phyloP scores from a whole-genome alignment of 805 yeast genomes.

The Lipomyces mesembrius region DNA sequence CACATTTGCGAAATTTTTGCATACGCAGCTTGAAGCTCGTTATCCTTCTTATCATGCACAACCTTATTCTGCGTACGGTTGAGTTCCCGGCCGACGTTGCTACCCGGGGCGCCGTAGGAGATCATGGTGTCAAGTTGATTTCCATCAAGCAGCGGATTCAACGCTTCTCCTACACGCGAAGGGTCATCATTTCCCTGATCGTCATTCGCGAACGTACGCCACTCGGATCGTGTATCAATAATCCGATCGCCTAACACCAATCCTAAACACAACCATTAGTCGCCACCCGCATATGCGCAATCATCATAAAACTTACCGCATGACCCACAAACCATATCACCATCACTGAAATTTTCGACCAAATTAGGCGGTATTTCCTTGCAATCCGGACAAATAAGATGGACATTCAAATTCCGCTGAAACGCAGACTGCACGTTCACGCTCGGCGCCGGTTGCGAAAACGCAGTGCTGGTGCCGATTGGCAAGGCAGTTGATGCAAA shows the following conservation, averaged over 20 bases:
- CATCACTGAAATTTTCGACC: conserved; percentile 93
- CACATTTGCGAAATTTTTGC: conserved; percentile 94
- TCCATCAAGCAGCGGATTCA: conserved; percentile 86
- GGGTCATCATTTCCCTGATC: conserved; percentile 99
- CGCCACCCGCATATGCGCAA: not conserved
- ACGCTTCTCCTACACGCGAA: conserved; percentile 98
- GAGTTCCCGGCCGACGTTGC: conserved; percentile 79
- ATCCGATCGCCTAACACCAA: conserved; percentile 87
- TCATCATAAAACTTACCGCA: conserved; percentile 64
- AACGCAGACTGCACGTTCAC: conserved; percentile 17
- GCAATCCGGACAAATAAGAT: conserved; percentile 93
- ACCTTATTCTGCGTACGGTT: conserved; percentile 86
- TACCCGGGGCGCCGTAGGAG: conserved; percentile 81
- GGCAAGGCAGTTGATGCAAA: conserved; percentile 1
- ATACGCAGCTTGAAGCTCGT: conserved; percentile 84
- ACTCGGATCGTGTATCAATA: conserved; percentile 93
- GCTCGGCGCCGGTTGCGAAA: conserved; percentile 4
- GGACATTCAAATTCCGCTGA: conserved; percentile 69
- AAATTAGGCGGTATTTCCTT: conserved; percentile 93
- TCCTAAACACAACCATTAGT: conserved; percentile 15
- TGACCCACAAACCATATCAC: conserved; percentile 94
- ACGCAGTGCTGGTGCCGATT: not conserved
- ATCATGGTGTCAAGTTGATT: conserved; percentile 92
- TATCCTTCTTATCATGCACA: conserved; percentile 83
- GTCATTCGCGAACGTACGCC: conserved; percentile 98